A percentile compares a stretch with the other conserved stretches of the same genome.
Conservation (phyloP, 306 rosid species). For the Sicyos edulis region DNA sequence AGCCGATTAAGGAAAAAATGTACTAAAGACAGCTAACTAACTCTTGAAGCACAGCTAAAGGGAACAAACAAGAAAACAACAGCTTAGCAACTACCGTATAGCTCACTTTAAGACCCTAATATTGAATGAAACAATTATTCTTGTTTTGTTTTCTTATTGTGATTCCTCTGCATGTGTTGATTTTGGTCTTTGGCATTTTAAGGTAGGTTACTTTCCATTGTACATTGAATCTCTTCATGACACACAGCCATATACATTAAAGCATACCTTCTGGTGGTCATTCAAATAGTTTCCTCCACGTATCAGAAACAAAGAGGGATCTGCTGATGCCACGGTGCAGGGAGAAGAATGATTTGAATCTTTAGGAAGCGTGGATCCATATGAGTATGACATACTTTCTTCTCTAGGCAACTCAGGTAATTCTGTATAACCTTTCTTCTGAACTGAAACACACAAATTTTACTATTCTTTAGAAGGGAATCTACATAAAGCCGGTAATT, state of each 20-base stretch:
- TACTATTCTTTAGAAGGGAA: conserved; percentile 13
- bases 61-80: too few species aligned
- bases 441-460: conserved; percentile 40
- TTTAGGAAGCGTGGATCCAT: conserved; percentile 64
- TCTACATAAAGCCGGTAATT: neutral
- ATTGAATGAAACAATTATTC: neutral
- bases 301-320: conserved; percentile 73
- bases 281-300: conserved; percentile 63
- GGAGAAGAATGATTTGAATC: conserved; percentile 54
- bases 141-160: neutral
- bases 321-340: conserved; percentile 63
- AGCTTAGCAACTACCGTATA: too few species aligned
- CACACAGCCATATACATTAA: conserved; percentile 9
- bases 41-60: too few species aligned
- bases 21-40: too few species aligned
- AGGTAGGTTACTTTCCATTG: neutral
- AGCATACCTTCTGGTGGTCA: conserved; percentile 57
- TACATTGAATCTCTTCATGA: neutral
- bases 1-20: neutral
- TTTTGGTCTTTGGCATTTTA: conserved; percentile 9
- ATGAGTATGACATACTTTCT: conserved; percentile 35
- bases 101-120: neutral
- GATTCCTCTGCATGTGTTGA: neutral
- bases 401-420: conserved; percentile 48
- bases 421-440: conserved; percentile 64